Base-by-base conservation (phyloP, 2,329 filamentous ascomycete genomes). In the Microthyrium microscopicum region DNA sequence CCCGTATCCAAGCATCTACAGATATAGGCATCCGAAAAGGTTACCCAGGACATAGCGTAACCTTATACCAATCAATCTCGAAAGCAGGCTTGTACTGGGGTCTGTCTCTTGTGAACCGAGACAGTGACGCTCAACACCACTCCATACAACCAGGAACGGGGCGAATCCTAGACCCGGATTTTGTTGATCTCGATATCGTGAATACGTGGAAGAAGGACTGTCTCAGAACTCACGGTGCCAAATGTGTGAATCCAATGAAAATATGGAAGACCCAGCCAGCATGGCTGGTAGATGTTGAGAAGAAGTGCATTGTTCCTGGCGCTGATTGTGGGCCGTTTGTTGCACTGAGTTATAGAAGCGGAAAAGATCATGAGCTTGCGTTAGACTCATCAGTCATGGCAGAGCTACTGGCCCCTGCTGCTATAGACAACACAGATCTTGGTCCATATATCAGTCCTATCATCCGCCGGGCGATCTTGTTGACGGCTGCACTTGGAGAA, bases 181-280 rank as follows among this genome's bases (percentile, higher is more conserved):
- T 19, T 19, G 20, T 26, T 18, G 31, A 33, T 18, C 16, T 20
- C 6, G 15, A 29, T 8, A 7, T 26, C 4, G 13, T 24, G n/a
- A 33, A 33, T 8, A 3, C 8, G 6, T 33, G 31, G 20, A 33
- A 33, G 15, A n/a, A 26, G 3, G 5, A 29, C n/a, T 33, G 31
- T 17, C 4, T 5, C 5, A 17, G 5, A 7, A 3, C 17, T 11
- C 31, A 33, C 13, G 20, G 20, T n/a, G 15, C n/a, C 15, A 12
- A 29, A 16, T 33, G 31, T n/a, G 31, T 25, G 21, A 27, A 18
- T 26, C 31, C 31, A 4, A 4, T 33, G 20, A 33, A 33, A 15
- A 47, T 2, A 60, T 64, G 32, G 6, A 20, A 6, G 18, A 22
- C 18, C 3, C 9, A 13, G 15, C 19, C 34, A 3, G 20, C 29